Conservation (phyloP, 1,284 basidiomycete genomes). For the Trichosporon inkin region DNA sequence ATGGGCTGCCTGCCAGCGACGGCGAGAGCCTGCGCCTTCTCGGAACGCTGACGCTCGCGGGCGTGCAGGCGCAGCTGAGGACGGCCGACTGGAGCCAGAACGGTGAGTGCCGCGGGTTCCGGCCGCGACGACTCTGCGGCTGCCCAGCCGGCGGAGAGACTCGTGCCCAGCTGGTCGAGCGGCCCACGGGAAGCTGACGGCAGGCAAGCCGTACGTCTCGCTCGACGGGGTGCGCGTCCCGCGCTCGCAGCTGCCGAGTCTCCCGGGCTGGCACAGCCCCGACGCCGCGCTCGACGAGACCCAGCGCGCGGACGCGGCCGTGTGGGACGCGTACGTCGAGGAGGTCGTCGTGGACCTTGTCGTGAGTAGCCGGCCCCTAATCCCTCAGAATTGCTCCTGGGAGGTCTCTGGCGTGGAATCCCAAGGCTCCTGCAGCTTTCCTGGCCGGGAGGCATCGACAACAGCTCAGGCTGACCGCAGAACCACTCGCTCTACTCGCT, state of each 20-base stretch:
- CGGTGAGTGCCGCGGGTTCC: conserved; percentile 15
- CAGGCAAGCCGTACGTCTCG: conserved; percentile 38
- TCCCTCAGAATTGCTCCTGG: not conserved
- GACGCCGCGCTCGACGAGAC: conserved; percentile 26
- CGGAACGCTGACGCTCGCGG: conserved; percentile 27
- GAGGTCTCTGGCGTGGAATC: not conserved
- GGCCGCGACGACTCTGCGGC: not conserved
- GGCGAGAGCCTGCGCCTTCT: conserved; percentile 34
- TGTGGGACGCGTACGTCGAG: conserved; percentile 45
- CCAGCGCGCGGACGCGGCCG: conserved; percentile 32
- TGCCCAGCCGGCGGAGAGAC: too few relatives aligned
- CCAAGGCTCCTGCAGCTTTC: too few relatives aligned
- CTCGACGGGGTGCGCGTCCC: conserved; percentile 21
- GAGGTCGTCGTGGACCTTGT: conserved; percentile 41
- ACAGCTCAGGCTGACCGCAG: conserved; percentile 30
- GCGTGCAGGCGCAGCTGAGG: conserved; percentile 22
- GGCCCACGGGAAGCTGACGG: not conserved
- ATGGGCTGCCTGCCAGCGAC: conserved; percentile 34
- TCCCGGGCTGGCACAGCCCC: conserved; percentile 32
- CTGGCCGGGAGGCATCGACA: too few relatives aligned
- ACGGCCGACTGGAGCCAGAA: conserved; percentile 33
- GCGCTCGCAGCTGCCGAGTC: conserved; percentile 22
- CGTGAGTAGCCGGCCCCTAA: conserved; percentile 25
- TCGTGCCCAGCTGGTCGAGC: too few relatives aligned
- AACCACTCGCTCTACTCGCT: conserved; percentile 46